Conservation (phyloP, 2,329 filamentous ascomycete species). For the Neonectria neomacrospora region DNA sequence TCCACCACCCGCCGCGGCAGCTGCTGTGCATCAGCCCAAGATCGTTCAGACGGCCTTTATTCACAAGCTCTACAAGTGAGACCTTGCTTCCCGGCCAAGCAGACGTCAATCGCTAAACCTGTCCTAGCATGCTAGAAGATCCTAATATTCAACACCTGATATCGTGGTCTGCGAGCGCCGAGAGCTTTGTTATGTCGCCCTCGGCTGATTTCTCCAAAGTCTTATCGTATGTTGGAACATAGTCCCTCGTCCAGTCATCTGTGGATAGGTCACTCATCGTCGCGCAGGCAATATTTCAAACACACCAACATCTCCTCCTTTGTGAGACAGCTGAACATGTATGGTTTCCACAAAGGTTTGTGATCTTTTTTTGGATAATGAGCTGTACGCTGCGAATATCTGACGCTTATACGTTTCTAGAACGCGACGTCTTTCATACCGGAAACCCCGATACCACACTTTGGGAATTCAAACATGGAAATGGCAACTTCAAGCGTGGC, state of each 20-base stretch:
- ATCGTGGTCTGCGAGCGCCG: conserved; percentile 91
- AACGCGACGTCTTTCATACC: conserved; percentile 98
- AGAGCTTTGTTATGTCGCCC: conserved; percentile 99
- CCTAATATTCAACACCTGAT: conserved; percentile 93
- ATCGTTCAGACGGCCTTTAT: conserved; percentile 99
- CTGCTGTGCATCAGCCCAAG: conserved; percentile 91
- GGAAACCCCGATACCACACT: conserved; percentile 91
- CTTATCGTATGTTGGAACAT: conserved; percentile 76
- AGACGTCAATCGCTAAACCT: conserved; percentile 39
- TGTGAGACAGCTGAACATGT: conserved; percentile 98
- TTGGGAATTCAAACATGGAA: conserved; percentile 99
- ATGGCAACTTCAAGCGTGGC: conserved; percentile 95
- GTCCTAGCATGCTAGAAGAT: conserved; percentile 91
- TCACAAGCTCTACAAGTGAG: conserved; percentile 98
- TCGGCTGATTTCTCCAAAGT: conserved; percentile 98
- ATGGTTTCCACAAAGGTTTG: conserved; percentile 97
- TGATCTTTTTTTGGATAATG: conserved; percentile 1
- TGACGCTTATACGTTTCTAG: conserved; percentile 57
- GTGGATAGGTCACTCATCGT: conserved; percentile 19
- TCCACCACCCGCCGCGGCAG: conserved; percentile 67
- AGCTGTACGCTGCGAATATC: neutral
- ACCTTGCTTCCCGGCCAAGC: neutral
- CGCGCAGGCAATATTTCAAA: conserved; percentile 94
- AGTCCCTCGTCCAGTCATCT: neutral
- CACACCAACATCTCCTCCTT: conserved; percentile 99